Base-by-base conservation (phyloP, 495 filamentous ascomycete genomes). In the Ramalina peruviana region DNA sequence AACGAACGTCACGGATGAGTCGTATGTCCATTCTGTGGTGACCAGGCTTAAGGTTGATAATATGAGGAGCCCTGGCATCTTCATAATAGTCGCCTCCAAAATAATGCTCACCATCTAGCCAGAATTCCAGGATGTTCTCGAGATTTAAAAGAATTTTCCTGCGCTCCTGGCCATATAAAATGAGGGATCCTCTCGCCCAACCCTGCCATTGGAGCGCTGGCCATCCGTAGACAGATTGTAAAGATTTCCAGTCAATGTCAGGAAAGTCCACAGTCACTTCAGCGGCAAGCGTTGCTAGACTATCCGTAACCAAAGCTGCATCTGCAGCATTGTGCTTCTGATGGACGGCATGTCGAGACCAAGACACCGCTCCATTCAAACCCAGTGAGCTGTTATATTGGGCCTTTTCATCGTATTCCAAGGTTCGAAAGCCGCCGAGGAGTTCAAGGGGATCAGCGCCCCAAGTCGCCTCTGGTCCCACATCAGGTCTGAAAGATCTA, bases 181-280 rank as follows among this genome's bases (percentile, higher is more conserved):
- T 57, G 25, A 81, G 53, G n/a, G 59, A 58, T 16, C 77, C 74
- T 26, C 76, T 62, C 21, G 68, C 67, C 77, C 76, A 81, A 12
- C 73, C 73, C 55, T 79, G 77, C 58, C 74, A 79, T 57, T 79
- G 77, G 15, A 75, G 57, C 15, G 71, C 74, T 21, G 76, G 62
- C 78, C 77, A 81, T 36, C 78, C 78, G 53, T 81, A 80, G 15
- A 79, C 62, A 16, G 65, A 64, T 50, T 74, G 68, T 46, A 78
- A 59, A 23, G 64, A 68, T 17, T 45, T 49, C 75, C 77, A 79
- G 49, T 79, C 64, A 13, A 76, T 56, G 15, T 68, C 50, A 1
- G 67, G 62, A 54, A 78, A 80, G 21, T 51, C 56, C 45, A 80
- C 55, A 41, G 52, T 60, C 36, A 48, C 26, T 7, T 30, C 9